phyloP scores from a whole-genome alignment of 192 early-diverging fungal species.

The Glomus cerebriforme region DNA sequence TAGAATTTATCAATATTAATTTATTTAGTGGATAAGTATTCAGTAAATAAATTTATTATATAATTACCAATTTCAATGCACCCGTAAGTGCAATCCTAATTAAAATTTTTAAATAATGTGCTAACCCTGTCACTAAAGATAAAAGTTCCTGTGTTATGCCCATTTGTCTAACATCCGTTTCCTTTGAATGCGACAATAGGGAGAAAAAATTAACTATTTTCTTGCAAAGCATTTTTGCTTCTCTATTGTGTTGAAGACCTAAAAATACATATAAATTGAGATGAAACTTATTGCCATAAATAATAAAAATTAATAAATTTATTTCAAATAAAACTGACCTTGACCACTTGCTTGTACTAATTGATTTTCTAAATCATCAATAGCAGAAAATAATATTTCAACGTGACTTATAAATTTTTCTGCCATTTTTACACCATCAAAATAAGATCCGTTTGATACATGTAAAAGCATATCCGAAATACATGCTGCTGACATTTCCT shows the following conservation, averaged over 20 bases:
- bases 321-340: constrained; percentile 35
- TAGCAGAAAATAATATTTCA: constrained; percentile 85
- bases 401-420: constrained; percentile 90
- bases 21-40: neutral
- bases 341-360: constrained; percentile 68
- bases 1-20: neutral
- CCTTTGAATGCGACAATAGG: constrained; percentile 75
- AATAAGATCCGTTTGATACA: constrained; percentile 81
- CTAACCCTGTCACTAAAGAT: constrained; percentile 85
- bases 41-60: neutral
- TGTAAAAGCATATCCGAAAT: constrained; percentile 94
- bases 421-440: constrained; percentile 81
- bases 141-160: constrained; percentile 86
- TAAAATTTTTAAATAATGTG: constrained; percentile 89
- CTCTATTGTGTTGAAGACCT: constrained; percentile 75
- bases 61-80: constrained; percentile 75
- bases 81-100: constrained; percentile 88
- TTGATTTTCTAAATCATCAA: constrained; percentile 83
- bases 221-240: constrained; percentile 95
- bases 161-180: constrained; percentile 52
- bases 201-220: constrained; percentile 96
- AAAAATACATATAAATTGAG: constrained; percentile 1
- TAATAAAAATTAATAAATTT: neutral
- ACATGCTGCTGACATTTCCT: constrained; percentile 94
- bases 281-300: neutral